Percentiles rank a stretch among this genome's conserved stretches.
Evolutionary conservation across 2,329 filamentous ascomycete species (phyloP).

Genomic region (Pseudohalonectria lignicola): DNA sequence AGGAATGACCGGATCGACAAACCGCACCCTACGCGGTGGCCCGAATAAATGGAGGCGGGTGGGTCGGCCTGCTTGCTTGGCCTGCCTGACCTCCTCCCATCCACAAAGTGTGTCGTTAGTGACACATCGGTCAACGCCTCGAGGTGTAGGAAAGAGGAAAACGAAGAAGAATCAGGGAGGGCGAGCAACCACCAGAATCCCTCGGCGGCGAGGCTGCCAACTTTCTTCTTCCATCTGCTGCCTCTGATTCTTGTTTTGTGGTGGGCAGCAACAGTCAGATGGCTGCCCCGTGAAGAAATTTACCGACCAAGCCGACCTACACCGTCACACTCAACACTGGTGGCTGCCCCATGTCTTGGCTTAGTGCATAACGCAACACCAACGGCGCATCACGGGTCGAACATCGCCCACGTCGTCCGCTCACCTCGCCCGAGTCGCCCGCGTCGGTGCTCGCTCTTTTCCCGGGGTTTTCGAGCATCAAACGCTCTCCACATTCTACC

Average conservation of each 20-base stretch:
- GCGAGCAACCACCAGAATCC: too few relatives aligned
- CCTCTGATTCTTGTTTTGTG: neutral
- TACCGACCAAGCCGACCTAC: too few relatives aligned
- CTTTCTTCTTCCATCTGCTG: neutral
- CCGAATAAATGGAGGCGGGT: neutral
- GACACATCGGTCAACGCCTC: too few relatives aligned
- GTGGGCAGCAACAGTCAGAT: slow-evolving; percentile 6
- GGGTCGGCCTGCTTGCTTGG: neutral
- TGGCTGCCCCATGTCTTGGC: slow-evolving; percentile 1
- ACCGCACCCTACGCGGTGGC: neutral
- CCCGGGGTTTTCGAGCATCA: neutral
- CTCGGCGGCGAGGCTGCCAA: too few relatives aligned
- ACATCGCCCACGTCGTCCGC: too few relatives aligned
- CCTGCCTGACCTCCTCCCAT: neutral
- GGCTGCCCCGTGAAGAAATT: neutral
- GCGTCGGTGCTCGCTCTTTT: neutral
- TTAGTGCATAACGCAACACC: neutral
- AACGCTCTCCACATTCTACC: too few relatives aligned
- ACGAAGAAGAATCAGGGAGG: too few relatives aligned
- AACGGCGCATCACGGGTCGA: neutral
- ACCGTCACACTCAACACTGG: neutral
- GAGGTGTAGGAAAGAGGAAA: too few relatives aligned
- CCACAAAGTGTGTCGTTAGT: neutral
- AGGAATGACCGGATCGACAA: too few relatives aligned
- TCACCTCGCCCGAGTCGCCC: neutral